A percentile compares a stretch with the other conserved stretches of the same genome.
Evolutionary conservation across 495 filamentous ascomycete genomes (phyloP).

Genomic region (Xanthoparmelia taractica): DNA sequence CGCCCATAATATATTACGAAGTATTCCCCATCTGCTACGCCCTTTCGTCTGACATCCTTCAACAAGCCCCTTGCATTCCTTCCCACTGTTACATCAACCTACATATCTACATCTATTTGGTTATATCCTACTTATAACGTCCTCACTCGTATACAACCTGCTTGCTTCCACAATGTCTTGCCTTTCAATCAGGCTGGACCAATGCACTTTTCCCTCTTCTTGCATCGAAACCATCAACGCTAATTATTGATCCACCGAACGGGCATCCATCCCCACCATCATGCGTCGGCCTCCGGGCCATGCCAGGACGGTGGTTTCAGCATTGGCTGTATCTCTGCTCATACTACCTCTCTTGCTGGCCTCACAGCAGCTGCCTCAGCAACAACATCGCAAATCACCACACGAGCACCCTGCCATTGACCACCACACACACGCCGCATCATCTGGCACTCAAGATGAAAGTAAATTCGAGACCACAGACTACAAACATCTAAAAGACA

Average conservation of each 20-base stretch:
- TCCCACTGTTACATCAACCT: background rate
- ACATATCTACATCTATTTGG: background rate
- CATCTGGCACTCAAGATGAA: constrained; percentile 24
- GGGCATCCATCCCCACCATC: constrained; percentile 15
- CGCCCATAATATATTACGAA: too few relatives aligned
- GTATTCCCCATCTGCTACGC: constrained; percentile 1
- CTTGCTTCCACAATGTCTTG: background rate
- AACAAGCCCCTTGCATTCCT: background rate
- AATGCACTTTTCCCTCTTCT: background rate
- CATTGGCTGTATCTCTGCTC: constrained; percentile 42
- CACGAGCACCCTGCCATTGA: constrained; percentile 31
- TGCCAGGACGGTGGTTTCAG: constrained; percentile 33
- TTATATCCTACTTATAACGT: too few relatives aligned
- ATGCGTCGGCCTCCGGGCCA: constrained; percentile 33
- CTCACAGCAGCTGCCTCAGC: constrained; percentile 52
- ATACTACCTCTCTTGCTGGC: constrained; percentile 45
- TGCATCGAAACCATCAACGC: background rate
- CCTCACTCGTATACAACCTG: background rate
- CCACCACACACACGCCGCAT: constrained; percentile 23
- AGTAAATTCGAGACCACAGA: constrained; percentile 23
- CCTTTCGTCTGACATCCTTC: background rate
- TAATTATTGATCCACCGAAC: constrained; percentile 12
- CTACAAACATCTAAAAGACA: constrained; percentile 35
- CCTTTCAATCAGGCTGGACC: background rate
- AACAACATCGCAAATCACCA: constrained; percentile 29